Evolutionary conservation across 495 filamentous ascomycete species (phyloP).

Genomic region (Aspergillus diversus): DNA sequence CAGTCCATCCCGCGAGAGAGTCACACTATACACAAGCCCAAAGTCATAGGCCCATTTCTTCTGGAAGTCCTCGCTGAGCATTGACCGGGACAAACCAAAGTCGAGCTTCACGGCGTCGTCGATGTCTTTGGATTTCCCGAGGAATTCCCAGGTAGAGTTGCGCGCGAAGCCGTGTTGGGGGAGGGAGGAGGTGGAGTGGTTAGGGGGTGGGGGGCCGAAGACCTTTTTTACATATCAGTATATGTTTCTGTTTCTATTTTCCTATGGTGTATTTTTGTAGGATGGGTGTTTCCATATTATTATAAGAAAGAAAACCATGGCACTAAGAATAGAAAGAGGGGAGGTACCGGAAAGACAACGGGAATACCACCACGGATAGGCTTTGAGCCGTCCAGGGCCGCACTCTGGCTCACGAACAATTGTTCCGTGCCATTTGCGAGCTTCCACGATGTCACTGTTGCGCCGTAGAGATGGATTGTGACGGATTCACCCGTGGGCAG

Average conservation of each 20-base stretch:
- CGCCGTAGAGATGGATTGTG: slow-evolving; percentile 84
- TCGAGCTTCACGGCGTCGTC: slow-evolving; percentile 84
- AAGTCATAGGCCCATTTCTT: slow-evolving; percentile 82
- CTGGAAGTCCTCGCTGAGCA: slow-evolving; percentile 65
- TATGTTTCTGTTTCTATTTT: not conserved
- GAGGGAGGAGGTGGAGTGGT: slow-evolving; percentile 71
- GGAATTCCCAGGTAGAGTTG: slow-evolving; percentile 68
- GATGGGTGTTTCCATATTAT: too few relatives aligned
- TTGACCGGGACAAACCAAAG: slow-evolving; percentile 80
- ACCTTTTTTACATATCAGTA: slow-evolving; percentile 56
- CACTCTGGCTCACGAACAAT: slow-evolving; percentile 82
- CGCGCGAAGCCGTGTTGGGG: slow-evolving; percentile 97
- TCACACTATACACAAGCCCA: slow-evolving; percentile 90
- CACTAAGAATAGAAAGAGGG: not conserved
- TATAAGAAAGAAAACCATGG: too few relatives aligned
- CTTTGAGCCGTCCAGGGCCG: slow-evolving; percentile 68
- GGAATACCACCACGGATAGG: slow-evolving; percentile 73
- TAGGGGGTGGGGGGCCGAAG: slow-evolving; percentile 79
- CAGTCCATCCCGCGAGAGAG: slow-evolving; percentile 70
- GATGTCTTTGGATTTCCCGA: slow-evolving; percentile 58
- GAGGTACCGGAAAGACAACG: slow-evolving; percentile 88
- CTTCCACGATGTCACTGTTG: slow-evolving; percentile 94
- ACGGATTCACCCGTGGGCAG: slow-evolving; percentile 86
- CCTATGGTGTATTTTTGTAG: too few relatives aligned
- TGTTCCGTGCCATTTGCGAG: slow-evolving; percentile 77